Percentiles rank a stretch among this genome's conserved stretches.
These are phyloP conservation scores for Castanea mollissima DNA, from an alignment of 306 rosid genomes.

Conservation along the genomic window DNA sequence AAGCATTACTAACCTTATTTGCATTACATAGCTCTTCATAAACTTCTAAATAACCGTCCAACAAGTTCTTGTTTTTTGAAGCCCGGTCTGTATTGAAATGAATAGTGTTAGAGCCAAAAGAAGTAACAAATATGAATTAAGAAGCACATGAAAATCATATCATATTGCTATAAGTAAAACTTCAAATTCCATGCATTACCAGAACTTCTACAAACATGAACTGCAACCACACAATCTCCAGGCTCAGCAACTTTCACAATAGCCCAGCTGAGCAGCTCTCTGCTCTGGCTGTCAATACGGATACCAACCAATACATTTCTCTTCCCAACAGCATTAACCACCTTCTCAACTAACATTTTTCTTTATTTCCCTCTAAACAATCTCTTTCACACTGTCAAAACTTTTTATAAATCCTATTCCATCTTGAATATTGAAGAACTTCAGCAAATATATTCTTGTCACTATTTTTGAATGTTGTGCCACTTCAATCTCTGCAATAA, in stretches of 20 bases:
- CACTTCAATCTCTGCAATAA: conserved; percentile 44
- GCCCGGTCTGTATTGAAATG: conserved; percentile 43
- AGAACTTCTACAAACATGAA: conserved; percentile 58
- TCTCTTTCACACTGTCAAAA: conserved; percentile 22
- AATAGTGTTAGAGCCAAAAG: neutral
- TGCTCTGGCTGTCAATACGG: conserved; percentile 52
- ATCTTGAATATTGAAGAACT: conserved; percentile 18
- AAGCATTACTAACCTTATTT: conserved; percentile 49
- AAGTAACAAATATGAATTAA: neutral
- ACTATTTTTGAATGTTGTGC: conserved; percentile 19
- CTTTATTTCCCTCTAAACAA: conserved; percentile 8
- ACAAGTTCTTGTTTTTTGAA: conserved; percentile 39
- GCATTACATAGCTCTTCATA: conserved; percentile 60
- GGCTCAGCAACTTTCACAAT: conserved; percentile 76
- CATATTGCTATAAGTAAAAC: neutral
- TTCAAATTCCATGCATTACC: conserved; percentile 32
- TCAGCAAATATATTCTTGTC: conserved; percentile 17
- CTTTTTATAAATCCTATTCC: conserved; percentile 9
- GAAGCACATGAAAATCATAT: neutral
- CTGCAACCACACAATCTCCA: conserved; percentile 77
- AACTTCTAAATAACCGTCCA: conserved; percentile 67
- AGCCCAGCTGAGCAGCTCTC: conserved; percentile 85
- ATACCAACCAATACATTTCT: conserved; percentile 76
- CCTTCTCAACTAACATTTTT: conserved; percentile 49
- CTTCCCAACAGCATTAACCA: conserved; percentile 27